A percentile compares a stretch with the other conserved stretches of the same genome.
Evolutionary conservation across 169 alveolate genomes (phyloP).

Genomic region (Plasmodium chabaudi): DNA sequence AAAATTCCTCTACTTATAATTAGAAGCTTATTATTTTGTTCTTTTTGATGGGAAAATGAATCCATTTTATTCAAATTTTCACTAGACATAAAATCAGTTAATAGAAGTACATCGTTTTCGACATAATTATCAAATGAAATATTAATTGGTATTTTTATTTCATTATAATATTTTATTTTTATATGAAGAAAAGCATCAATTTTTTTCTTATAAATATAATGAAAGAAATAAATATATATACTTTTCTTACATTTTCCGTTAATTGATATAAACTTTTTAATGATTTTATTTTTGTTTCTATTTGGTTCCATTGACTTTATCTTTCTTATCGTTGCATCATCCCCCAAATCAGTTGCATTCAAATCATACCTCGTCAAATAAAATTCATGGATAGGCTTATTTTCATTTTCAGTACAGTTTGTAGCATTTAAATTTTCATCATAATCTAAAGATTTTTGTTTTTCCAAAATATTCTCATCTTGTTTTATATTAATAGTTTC

Average conservation of each 20-base stretch:
- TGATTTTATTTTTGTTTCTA: not conserved
- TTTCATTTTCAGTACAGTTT: not conserved
- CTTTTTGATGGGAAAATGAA: not conserved
- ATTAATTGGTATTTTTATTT: constrained; percentile 48
- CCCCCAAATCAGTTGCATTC: constrained; percentile 24
- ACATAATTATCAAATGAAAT: constrained; percentile 59
- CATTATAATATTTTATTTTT: constrained; percentile 32
- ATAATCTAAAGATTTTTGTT: not conserved
- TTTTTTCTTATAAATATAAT: constrained; percentile 19
- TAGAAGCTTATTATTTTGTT: not conserved
- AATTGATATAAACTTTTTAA: constrained; percentile 46
- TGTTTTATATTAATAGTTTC: not conserved
- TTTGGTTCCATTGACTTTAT: too few relatives aligned
- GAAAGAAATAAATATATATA: constrained; percentile 52
- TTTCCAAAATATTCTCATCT: not conserved
- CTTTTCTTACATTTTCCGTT: constrained; percentile 36
- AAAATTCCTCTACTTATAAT: constrained; percentile 46
- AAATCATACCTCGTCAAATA: constrained; percentile 58
- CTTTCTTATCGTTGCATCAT: not conserved
- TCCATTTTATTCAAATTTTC: not conserved
- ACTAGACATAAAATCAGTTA: constrained; percentile 20
- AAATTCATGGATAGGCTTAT: constrained; percentile 46
- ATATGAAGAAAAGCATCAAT: constrained; percentile 39
- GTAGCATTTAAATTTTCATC: constrained; percentile 5
- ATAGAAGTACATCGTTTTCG: constrained; percentile 11